phyloP scores from a whole-genome alignment of 129 eudicot genomes.

The carrot (Daucus carota) region DNA sequence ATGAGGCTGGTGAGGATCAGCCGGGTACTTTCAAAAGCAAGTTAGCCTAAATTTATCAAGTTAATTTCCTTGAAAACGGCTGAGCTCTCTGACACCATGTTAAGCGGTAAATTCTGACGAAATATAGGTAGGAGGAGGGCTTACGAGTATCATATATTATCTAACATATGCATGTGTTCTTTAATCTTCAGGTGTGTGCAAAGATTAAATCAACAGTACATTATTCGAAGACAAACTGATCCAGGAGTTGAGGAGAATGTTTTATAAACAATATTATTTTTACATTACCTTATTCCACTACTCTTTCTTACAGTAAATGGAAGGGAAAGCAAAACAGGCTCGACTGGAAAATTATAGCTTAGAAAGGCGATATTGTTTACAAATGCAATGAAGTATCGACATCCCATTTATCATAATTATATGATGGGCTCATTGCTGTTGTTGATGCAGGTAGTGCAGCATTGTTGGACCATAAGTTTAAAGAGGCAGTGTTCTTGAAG shows the following conservation, averaged over 20 bases:
- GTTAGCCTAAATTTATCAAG: no score
- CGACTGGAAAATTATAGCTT: not conserved
- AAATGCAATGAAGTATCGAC: conserved; percentile 66
- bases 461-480: conserved; percentile 31
- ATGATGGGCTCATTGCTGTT: conserved; percentile 19
- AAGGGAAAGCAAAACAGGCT: not conserved
- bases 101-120: no score
- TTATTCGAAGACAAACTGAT: not conserved
- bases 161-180: not conserved
- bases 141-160: no score
- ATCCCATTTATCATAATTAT: conserved; percentile 24
- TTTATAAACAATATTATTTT: conserved; percentile 3
- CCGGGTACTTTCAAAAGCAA: no score
- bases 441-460: conserved; percentile 13
- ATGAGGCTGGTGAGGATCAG: no score
- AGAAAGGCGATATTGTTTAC: conserved; percentile 18
- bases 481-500: conserved; percentile 15
- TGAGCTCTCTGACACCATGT: no score
- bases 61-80: no score
- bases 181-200: not conserved
- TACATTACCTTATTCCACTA: not conserved
- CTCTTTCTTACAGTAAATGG: not conserved
- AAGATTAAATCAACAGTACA: not conserved
- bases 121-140: no score
- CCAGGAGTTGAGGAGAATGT: not conserved